These are phyloP conservation scores for Cryptomeria japonica DNA, from an alignment of 75 land plant genomes.

Conservation along the genomic window DNA sequence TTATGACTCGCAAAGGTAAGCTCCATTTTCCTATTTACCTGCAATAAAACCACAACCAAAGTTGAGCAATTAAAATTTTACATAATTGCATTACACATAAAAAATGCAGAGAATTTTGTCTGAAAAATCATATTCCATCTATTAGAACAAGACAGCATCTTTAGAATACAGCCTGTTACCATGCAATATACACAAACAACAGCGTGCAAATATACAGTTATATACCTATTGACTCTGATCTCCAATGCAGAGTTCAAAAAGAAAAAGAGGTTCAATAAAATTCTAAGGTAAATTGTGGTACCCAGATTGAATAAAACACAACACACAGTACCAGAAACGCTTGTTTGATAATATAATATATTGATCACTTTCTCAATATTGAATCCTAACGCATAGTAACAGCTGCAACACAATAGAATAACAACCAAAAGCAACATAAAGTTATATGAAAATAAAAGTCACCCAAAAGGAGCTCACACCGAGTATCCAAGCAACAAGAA, in stretches of 20 bases:
- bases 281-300: background rate
- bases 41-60: background rate
- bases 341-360: background rate
- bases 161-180: background rate
- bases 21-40: constrained; percentile 94
- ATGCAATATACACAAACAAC: no score
- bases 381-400: background rate
- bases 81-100: background rate
- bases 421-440: background rate
- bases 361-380: background rate
- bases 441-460: background rate
- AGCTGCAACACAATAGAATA: background rate
- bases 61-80: background rate
- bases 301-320: background rate
- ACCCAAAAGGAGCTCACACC: background rate
- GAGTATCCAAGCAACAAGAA: background rate
- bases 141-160: background rate
- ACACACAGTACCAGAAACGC: background rate
- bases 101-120: background rate
- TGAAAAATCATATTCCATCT: background rate
- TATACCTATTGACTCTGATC: background rate
- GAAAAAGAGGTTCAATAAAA: background rate
- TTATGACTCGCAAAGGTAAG: constrained; percentile 94
- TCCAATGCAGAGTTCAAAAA: background rate
- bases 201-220: background rate